Evolutionary conservation across 768 basidiomycete species (phyloP).

Genomic region (Russula brevipes): DNA sequence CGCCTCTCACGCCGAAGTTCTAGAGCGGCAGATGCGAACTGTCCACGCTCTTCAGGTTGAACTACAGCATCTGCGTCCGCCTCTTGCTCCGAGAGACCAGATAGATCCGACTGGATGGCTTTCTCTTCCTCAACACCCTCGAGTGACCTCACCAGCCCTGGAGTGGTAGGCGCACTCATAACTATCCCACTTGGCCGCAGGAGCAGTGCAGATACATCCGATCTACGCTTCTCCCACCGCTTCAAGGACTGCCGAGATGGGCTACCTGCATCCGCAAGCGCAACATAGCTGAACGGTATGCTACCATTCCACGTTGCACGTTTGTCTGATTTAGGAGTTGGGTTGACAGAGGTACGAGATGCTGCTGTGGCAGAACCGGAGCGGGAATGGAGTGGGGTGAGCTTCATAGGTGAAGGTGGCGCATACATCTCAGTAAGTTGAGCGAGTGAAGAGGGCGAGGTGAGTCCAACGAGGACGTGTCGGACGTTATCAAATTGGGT

Average conservation of each 20-base stretch:
- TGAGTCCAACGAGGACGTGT: constrained; percentile 69
- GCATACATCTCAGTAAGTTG: constrained; percentile 88
- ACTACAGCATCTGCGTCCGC: constrained; percentile 7
- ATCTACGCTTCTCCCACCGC: constrained; percentile 49
- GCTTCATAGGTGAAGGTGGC: constrained; percentile 55
- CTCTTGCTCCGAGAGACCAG: constrained; percentile 2
- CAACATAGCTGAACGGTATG: constrained; percentile 40
- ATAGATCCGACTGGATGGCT: constrained; percentile 17
- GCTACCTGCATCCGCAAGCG: constrained; percentile 45
- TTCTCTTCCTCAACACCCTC: constrained; percentile 42
- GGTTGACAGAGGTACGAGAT: constrained; percentile 28
- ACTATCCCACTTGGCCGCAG: constrained; percentile 31
- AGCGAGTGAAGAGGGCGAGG: constrained; percentile 62
- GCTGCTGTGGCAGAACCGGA: constrained; percentile 36
- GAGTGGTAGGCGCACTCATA: constrained; percentile 41
- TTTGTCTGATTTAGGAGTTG: constrained; percentile 39
- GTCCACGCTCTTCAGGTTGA: constrained; percentile 29
- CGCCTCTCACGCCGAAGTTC: constrained; percentile 52
- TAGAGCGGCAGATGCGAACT: constrained; percentile 61
- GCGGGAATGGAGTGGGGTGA: constrained; percentile 37
- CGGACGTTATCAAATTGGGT: constrained; percentile 80
- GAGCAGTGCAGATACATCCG: constrained; percentile 49
- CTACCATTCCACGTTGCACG: constrained; percentile 70
- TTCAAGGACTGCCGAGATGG: constrained; percentile 42
- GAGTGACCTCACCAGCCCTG: constrained; percentile 27